Evolutionary conservation across 352 stramenopile species (phyloP), one percentile per base, ranked within the genome.

Genomic region (Phytopythium cucurbitacearum): DNA sequence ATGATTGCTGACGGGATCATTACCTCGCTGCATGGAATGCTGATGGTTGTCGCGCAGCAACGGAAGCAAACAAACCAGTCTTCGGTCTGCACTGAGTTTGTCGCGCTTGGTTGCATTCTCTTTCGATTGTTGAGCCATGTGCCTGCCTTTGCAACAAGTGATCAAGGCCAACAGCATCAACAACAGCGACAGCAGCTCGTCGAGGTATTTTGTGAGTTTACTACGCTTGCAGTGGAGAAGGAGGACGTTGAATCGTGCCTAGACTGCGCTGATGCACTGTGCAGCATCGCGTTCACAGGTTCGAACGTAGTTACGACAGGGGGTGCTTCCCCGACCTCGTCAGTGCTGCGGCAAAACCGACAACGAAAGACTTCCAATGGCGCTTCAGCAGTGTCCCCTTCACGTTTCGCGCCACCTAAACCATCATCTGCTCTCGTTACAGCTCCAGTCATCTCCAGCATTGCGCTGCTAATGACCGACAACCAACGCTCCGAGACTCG

Each of bases 191-290:
- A 47, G 7, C 41, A 54, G 7, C 60, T 82, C 12, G 56, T 89
- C 7, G 56, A 67, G 34, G 49, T 92, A 0, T 76, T 90, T 12
- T 90, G 72, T 36, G 59, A 48, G 5, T 60, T 92, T 3, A 65
- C 69, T 0, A 50, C 64, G 1, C 51, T 58, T 1, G 67, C 71
- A 1, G 33, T 59, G 0, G 45, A 56, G 3, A 53, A 67, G 9
- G 52, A 49, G 0, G 79, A 90, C 37, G 44, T 55, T 0, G 51
- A 75, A 5, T 83, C 77, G 5, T 64, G 67, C 32, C 67, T 90
- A 0, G 82, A 92, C 32, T 85, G 77, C 40, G 75, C 79, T 2
- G 82, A 90, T 21, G 62, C 60, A 16, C 59, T 92, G 3, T 89
- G 77, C 44, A 87, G 67, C 44, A 62, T 86, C 33, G 69, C 73